Evolutionary conservation across 306 rosid species (phyloP).

Genomic region (Vachellia pachyceras): DNA sequence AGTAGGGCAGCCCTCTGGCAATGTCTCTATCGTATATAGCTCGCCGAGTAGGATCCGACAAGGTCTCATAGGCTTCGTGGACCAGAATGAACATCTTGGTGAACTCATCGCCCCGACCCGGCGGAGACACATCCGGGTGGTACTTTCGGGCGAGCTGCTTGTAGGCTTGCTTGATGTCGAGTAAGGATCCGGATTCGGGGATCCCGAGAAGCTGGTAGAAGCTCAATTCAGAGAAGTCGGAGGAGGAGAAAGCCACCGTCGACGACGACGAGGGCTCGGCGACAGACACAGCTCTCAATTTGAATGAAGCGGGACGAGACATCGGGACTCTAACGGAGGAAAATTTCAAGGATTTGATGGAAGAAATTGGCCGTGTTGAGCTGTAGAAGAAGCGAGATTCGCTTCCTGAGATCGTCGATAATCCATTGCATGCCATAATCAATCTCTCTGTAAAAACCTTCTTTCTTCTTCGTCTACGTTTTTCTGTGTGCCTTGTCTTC

Average conservation of each 20-base stretch:
- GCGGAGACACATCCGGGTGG: constrained; percentile 96
- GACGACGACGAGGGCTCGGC: background rate
- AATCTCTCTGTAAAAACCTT: background rate
- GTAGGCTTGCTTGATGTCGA: constrained; percentile 82
- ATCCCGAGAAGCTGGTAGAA: constrained; percentile 82
- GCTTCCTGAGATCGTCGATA: constrained; percentile 48
- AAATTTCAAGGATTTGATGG: background rate
- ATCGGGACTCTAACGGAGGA: constrained; percentile 41
- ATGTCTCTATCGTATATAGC: constrained; percentile 72
- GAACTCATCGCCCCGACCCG: constrained; percentile 77
- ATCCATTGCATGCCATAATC: constrained; percentile 55
- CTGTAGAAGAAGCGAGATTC: constrained; percentile 53
- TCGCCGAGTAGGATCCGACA: constrained; percentile 68
- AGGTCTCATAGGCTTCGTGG: constrained; percentile 87
- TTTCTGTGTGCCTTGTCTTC: background rate
- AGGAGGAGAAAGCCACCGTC: no score
- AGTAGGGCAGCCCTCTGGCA: constrained; percentile 59
- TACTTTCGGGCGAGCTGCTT: constrained; percentile 82
- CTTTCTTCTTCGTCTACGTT: background rate
- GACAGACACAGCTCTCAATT: constrained; percentile 40
- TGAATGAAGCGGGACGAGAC: constrained; percentile 33
- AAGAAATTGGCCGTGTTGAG: background rate
- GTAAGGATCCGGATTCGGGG: constrained; percentile 64
- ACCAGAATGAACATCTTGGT: constrained; percentile 74
- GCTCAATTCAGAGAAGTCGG: constrained; percentile 24